phyloP scores from a whole-genome alignment of 768 basidiomycete species.

The Boletus subparvulus region DNA sequence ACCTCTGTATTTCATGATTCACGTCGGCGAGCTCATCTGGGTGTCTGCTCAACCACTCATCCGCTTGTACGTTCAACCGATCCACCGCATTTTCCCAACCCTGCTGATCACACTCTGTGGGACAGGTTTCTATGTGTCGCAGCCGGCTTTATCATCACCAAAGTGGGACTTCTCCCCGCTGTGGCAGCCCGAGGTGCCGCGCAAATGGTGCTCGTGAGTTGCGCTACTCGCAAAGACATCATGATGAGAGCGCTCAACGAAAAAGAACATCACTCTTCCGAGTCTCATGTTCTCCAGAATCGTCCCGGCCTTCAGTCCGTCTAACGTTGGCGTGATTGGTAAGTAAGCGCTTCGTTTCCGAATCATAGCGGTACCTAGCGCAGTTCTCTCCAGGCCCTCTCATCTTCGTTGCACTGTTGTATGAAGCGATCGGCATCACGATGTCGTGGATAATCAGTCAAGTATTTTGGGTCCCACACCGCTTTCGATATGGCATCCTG shows the following conservation, averaged over 20 bases:
- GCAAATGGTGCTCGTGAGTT: slow-evolving; percentile 54
- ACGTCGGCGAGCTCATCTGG: slow-evolving; percentile 56
- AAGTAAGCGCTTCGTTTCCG: slow-evolving; percentile 8
- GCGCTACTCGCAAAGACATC: not conserved
- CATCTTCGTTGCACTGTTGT: slow-evolving; percentile 57
- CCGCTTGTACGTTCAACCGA: slow-evolving; percentile 47
- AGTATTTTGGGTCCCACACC: slow-evolving; percentile 75
- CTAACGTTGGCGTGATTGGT: slow-evolving; percentile 59
- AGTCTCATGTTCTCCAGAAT: slow-evolving; percentile 72
- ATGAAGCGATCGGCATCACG: slow-evolving; percentile 53
- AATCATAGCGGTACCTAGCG: not conserved
- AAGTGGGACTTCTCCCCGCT: slow-evolving; percentile 57
- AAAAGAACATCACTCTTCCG: slow-evolving; percentile 57
- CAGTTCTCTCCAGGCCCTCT: slow-evolving; percentile 51
- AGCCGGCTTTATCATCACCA: slow-evolving; percentile 58
- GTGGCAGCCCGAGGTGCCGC: slow-evolving; percentile 59
- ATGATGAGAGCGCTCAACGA: not conserved
- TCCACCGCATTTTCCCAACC: not conserved
- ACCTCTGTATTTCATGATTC: slow-evolving; percentile 16
- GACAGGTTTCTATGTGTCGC: slow-evolving; percentile 53
- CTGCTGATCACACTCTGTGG: slow-evolving; percentile 2
- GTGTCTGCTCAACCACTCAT: slow-evolving; percentile 59
- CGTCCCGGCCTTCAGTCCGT: slow-evolving; percentile 58
- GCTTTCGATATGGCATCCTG: slow-evolving; percentile 69
- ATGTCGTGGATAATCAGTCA: slow-evolving; percentile 57